Percentiles rank a stretch among this genome's conserved stretches.
phyloP scores from a whole-genome alignment of 371 early-diverging fungal species.

The Zychaea mexicana region DNA sequence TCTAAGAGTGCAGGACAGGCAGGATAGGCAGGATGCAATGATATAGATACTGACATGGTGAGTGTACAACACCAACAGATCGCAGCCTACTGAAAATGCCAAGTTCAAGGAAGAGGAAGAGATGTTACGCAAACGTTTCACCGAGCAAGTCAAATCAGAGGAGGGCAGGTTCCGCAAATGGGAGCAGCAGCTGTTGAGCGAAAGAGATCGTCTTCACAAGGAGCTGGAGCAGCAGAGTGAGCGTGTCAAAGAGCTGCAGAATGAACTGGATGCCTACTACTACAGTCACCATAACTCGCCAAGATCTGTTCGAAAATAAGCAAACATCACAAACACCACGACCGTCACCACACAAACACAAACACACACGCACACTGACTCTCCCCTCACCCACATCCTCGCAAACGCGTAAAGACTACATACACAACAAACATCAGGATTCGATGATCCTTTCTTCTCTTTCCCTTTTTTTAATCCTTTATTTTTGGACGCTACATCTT shows the following conservation, averaged over 20 bases:
- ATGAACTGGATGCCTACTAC: conserved; percentile 69
- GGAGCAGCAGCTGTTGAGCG: conserved; percentile 90
- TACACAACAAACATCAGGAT: too few species aligned
- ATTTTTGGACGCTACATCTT: too few species aligned
- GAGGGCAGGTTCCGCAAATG: conserved; percentile 94
- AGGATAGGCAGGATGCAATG: too few species aligned
- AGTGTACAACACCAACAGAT: not conserved
- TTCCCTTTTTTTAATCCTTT: too few species aligned
- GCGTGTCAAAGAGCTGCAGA: conserved; percentile 86
- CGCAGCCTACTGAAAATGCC: conserved; percentile 63
- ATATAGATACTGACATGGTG: not conserved
- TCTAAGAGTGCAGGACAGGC: too few species aligned
- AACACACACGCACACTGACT: too few species aligned
- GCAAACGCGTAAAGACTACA: too few species aligned
- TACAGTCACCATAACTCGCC: conserved; percentile 38
- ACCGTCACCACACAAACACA: too few species aligned
- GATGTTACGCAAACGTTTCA: conserved; percentile 84
- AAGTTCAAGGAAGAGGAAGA: conserved; percentile 97
- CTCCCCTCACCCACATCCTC: too few species aligned
- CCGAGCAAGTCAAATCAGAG: conserved; percentile 93
- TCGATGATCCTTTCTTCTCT: too few species aligned
- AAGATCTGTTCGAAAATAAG: conserved; percentile 37
- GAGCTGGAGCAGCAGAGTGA: conserved; percentile 93
- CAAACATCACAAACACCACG: not conserved
- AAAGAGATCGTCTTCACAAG: conserved; percentile 95